Conservation (phyloP, 352 stramenopile species). For the Phytopythium mirpurense region DNA sequence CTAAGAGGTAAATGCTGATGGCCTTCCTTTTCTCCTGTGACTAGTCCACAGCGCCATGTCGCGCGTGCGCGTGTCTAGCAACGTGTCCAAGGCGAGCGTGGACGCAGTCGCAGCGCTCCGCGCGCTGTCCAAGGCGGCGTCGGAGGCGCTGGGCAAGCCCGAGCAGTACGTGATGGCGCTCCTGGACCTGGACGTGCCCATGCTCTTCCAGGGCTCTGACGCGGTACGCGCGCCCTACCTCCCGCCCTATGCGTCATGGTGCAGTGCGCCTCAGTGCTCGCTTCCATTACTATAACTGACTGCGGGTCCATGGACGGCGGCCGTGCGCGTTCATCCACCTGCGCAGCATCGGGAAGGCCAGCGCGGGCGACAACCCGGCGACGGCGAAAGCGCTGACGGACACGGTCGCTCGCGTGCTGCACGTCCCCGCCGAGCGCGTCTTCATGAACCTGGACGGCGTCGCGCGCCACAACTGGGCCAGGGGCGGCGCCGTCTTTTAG, state of each 20-base stretch:
- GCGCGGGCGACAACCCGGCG: constrained; percentile 24
- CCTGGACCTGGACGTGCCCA: constrained; percentile 24
- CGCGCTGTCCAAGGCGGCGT: constrained; percentile 30
- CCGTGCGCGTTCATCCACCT: constrained; percentile 34
- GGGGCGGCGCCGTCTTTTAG: constrained; percentile 9
- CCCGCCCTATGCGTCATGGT: not conserved
- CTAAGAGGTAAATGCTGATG: no score
- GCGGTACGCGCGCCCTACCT: constrained; percentile 9
- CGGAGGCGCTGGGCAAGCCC: constrained; percentile 23
- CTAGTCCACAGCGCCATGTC: constrained; percentile 19
- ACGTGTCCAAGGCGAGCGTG: constrained; percentile 24
- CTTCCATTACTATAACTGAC: no score
- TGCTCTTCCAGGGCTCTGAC: constrained; percentile 22
- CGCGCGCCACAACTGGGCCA: constrained; percentile 23
- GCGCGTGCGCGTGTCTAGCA: constrained; percentile 32
- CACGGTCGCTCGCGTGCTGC: constrained; percentile 13
- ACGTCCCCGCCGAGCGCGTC: constrained; percentile 22
- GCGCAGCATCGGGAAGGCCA: constrained; percentile 31
- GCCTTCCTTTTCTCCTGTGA: not conserved
- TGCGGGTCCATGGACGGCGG: constrained; percentile 2
- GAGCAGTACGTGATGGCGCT: constrained; percentile 33
- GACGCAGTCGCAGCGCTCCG: constrained; percentile 20
- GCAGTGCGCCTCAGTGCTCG: no score
- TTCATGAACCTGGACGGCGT: constrained; percentile 40
- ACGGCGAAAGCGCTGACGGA: constrained; percentile 21